Conservation (phyloP, 345 rosid genomes). For the Acer yangbiense region DNA sequence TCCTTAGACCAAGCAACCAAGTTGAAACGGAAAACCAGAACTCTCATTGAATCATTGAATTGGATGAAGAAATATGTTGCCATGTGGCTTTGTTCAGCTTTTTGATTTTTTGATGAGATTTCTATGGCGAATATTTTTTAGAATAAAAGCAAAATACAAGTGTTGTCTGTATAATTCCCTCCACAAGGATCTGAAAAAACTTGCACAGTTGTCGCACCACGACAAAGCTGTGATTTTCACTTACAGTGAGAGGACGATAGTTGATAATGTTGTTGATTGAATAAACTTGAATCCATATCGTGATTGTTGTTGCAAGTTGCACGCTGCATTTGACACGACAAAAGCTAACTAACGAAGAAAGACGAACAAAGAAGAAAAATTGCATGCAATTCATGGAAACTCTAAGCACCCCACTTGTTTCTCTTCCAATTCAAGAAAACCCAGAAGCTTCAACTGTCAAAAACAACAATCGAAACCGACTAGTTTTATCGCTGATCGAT, state of each 20-base stretch:
- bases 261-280: background rate
- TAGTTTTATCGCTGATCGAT: slow-evolving; percentile 35
- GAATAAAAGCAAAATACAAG: no score
- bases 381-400: slow-evolving; percentile 43
- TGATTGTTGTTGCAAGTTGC: background rate
- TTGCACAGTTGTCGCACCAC: background rate
- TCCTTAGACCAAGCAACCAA: no score
- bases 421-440: slow-evolving; percentile 40
- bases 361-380: no score
- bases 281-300: background rate
- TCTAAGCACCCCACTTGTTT: slow-evolving; percentile 30
- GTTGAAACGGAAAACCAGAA: no score
- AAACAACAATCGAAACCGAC: slow-evolving; percentile 38
- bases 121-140: no score
- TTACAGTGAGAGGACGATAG: background rate
- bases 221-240: background rate
- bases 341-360: no score
- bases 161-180: no score
- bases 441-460: slow-evolving; percentile 28
- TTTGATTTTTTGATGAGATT: no score
- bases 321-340: background rate
- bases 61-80: no score
- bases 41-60: no score
- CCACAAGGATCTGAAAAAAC: no score
- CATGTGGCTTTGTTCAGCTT: no score